A percentile compares a stretch with the other conserved stretches of the same genome.
These are phyloP conservation scores for Candida hispaniensis DNA, from an alignment of 805 yeast species.

Conservation along the genomic window DNA sequence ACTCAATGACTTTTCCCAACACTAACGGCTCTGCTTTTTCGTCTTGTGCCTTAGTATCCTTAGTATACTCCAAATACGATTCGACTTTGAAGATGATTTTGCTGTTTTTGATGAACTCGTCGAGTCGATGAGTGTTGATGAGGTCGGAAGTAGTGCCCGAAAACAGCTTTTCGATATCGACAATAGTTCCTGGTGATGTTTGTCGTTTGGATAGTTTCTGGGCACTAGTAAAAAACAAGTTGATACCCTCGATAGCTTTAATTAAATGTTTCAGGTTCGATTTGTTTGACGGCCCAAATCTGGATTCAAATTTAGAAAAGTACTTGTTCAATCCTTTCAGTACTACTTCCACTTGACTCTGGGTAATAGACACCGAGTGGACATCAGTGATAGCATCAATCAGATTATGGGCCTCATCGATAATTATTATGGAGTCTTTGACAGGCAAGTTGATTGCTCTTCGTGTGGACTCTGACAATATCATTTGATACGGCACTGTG, in stretches of 20 bases:
- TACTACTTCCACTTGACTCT: constrained; percentile 38
- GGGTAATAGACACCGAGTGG: constrained; percentile 50
- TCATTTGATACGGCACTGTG: constrained; percentile 75
- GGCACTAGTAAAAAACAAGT: constrained; percentile 35
- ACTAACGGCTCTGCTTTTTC: constrained; percentile 34
- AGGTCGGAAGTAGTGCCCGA: constrained; percentile 53
- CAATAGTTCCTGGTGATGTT: constrained; percentile 42
- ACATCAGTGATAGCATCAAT: constrained; percentile 64
- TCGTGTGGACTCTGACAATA: constrained; percentile 53
- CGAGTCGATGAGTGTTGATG: constrained; percentile 57
- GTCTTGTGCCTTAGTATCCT: constrained; percentile 13
- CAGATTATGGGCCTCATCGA: constrained; percentile 90
- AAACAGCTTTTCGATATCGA: constrained; percentile 45
- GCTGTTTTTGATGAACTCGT: constrained; percentile 49
- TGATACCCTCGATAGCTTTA: constrained; percentile 44
- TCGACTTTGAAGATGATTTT: constrained; percentile 82
- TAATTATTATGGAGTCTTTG: constrained; percentile 55
- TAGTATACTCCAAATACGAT: constrained; percentile 40
- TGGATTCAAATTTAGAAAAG: constrained; percentile 46
- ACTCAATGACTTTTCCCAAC: constrained; percentile 54
- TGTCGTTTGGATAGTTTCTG: constrained; percentile 24
- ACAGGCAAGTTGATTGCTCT: constrained; percentile 48
- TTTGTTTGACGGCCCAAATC: constrained; percentile 61
- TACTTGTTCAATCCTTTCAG: constrained; percentile 44
- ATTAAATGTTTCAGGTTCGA: constrained; percentile 39